A percentile compares a stretch with the other conserved stretches of the same genome.
phyloP scores from a whole-genome alignment of 768 basidiomycete genomes.

The Podaxis sp. region DNA sequence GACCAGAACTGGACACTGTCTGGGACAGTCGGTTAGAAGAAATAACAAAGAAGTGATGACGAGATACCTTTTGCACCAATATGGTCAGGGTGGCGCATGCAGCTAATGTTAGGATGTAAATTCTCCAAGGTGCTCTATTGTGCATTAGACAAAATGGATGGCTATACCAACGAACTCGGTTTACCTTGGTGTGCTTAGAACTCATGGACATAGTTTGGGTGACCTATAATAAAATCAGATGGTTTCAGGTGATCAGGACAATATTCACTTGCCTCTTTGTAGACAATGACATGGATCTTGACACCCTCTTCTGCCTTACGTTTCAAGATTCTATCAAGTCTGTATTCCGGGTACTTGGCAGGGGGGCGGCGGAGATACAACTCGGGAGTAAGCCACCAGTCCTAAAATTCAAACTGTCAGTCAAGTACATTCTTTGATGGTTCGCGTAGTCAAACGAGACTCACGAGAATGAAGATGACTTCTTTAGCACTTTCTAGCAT shows the following conservation, averaged over 20 bases:
- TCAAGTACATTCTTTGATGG: background rate
- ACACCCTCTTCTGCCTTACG: conserved; percentile 93
- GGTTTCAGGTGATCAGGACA: background rate
- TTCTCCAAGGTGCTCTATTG: conserved; percentile 69
- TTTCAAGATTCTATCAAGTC: conserved; percentile 81
- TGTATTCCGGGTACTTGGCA: conserved; percentile 80
- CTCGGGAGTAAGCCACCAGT: conserved; percentile 96
- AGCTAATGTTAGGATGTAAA: conserved; percentile 84
- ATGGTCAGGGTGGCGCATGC: conserved; percentile 90
- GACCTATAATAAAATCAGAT: conserved; percentile 45
- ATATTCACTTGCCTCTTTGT: conserved; percentile 70
- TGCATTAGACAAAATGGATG: background rate
- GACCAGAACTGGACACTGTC: conserved; percentile 87
- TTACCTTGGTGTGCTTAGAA: conserved; percentile 79
- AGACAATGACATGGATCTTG: conserved; percentile 87
- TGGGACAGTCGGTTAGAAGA: conserved; percentile 23
- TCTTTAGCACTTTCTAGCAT: conserved; percentile 81
- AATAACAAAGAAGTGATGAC: background rate
- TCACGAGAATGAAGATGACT: conserved; percentile 83
- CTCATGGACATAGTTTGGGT: conserved; percentile 90
- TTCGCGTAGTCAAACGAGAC: conserved; percentile 16
- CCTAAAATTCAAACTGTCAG: conserved; percentile 36
- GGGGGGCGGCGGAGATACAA: conserved; percentile 93
- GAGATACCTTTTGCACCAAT: conserved; percentile 70
- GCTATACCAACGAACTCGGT: background rate